Evolutionary conservation across 768 basidiomycete species (phyloP).

Genomic region (Lactarius tabidus): DNA sequence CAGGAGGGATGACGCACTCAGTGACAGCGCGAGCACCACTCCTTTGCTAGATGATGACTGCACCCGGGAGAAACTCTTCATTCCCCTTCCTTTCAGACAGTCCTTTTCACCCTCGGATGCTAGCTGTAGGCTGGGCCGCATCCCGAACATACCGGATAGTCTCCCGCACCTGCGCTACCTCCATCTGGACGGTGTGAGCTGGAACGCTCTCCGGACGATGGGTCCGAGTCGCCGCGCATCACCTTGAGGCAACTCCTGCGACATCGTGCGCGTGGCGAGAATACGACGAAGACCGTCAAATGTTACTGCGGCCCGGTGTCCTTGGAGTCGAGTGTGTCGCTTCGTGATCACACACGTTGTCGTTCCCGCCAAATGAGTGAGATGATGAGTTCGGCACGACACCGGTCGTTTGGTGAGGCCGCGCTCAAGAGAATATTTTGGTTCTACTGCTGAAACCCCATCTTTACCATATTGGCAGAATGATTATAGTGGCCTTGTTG

Average conservation of each 20-base stretch:
- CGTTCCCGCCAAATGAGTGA: neutral
- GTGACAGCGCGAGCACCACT: neutral
- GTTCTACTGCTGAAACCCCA: neutral
- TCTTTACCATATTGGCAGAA: neutral
- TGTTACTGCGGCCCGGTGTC: slow-evolving; percentile 11
- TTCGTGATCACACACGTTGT: neutral
- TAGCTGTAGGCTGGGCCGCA: neutral
- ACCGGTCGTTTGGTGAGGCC: slow-evolving; percentile 6
- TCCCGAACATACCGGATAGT: slow-evolving; percentile 14
- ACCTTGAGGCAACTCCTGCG: neutral
- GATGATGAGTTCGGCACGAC: slow-evolving; percentile 1
- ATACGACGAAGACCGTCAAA: slow-evolving; percentile 5
- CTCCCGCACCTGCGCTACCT: slow-evolving; percentile 4
- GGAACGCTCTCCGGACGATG: neutral
- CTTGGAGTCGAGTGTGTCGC: neutral
- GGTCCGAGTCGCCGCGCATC: neutral
- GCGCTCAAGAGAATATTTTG: neutral
- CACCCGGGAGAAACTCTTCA: neutral
- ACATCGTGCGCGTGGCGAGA: slow-evolving; percentile 5
- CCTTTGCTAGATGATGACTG: neutral
- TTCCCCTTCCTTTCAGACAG: neutral
- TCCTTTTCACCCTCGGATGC: neutral
- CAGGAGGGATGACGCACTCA: neutral
- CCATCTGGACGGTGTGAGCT: slow-evolving; percentile 1
- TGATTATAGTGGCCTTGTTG: neutral